Conservation (phyloP, 2,329 filamentous ascomycete species). For the Drechslerella dactyloides region DNA sequence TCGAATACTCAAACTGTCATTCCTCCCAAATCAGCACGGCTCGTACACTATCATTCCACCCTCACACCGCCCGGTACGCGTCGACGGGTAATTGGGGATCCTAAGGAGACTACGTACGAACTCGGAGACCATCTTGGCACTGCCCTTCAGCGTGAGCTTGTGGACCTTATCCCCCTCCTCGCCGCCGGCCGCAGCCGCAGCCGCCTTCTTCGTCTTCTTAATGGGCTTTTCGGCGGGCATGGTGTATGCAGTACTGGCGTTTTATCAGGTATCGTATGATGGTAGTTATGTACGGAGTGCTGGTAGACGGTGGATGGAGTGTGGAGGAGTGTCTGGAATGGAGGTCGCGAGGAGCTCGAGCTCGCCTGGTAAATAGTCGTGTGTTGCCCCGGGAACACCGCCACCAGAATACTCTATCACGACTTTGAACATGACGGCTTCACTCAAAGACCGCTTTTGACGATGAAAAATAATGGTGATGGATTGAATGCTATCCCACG, state of each 20-base stretch:
- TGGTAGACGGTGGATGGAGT: constrained; percentile 19
- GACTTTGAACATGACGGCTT: not conserved
- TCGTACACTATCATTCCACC: no score
- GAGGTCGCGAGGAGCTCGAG: constrained; percentile 26
- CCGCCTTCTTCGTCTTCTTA: constrained; percentile 61
- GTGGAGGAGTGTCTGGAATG: constrained; percentile 26
- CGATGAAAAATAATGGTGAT: no score
- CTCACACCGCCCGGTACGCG: constrained; percentile 52
- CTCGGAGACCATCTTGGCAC: constrained; percentile 87
- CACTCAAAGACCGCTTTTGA: not conserved
- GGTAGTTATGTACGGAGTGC: not conserved
- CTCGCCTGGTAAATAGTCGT: constrained; percentile 23
- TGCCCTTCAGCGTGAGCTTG: constrained; percentile 87
- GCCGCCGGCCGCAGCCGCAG: constrained; percentile 53
- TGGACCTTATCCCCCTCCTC: constrained; percentile 80
- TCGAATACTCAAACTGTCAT: constrained; percentile 88
- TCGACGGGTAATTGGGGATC: constrained; percentile 13
- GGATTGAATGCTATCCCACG: no score
- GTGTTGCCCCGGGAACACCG: constrained; percentile 47
- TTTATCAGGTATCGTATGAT: no score
- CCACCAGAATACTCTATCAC: no score
- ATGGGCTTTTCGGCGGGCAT: constrained; percentile 53
- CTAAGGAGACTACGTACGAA: no score
- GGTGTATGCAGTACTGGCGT: no score
- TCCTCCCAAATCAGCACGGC: constrained; percentile 38